A percentile compares a stretch with the other conserved stretches of the same genome.
Conservation (phyloP, 1,139 yeast genomes). For the Pichia sp. region DNA sequence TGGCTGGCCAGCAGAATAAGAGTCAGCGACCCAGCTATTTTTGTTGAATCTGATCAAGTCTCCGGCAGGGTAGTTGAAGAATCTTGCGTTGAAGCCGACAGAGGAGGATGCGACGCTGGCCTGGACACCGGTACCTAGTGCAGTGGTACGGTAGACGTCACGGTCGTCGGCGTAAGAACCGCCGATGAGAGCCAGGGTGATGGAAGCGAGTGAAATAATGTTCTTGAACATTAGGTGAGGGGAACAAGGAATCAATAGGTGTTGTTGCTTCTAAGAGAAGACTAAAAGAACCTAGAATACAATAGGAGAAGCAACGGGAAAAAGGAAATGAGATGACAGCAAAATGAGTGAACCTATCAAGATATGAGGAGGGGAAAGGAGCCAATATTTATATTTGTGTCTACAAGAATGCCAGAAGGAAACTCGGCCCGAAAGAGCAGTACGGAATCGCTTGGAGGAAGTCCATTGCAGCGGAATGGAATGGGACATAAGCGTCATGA, state of each 20-base stretch:
- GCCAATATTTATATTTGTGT: too few species aligned
- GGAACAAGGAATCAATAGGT: not conserved
- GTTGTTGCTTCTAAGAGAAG: not conserved
- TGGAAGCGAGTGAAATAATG: conserved; percentile 12
- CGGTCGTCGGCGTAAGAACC: not conserved
- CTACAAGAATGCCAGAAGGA: too few species aligned
- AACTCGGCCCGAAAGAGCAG: too few species aligned
- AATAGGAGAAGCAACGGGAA: not conserved
- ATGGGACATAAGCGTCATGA: not conserved
- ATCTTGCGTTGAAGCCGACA: conserved; percentile 15
- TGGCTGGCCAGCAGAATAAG: conserved; percentile 1
- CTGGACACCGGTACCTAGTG: conserved; percentile 12
- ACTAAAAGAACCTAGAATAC: not conserved
- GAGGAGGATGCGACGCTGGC: conserved; percentile 13
- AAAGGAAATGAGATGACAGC: not conserved
- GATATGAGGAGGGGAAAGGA: too few species aligned
- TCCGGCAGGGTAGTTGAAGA: conserved; percentile 9
- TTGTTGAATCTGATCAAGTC: conserved; percentile 7
- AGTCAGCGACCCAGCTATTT: conserved; percentile 9
- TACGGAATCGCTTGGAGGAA: not conserved
- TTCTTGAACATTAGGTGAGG: conserved; percentile 10
- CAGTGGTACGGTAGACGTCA: conserved; percentile 8
- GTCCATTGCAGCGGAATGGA: not conserved
- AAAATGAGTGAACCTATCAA: too few species aligned
- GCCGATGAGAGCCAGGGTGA: conserved; percentile 4